Evolutionary conservation across 495 filamentous ascomycete species (phyloP), one percentile per base, ranked within the genome.

Genomic region (Ramalina peruviana): DNA sequence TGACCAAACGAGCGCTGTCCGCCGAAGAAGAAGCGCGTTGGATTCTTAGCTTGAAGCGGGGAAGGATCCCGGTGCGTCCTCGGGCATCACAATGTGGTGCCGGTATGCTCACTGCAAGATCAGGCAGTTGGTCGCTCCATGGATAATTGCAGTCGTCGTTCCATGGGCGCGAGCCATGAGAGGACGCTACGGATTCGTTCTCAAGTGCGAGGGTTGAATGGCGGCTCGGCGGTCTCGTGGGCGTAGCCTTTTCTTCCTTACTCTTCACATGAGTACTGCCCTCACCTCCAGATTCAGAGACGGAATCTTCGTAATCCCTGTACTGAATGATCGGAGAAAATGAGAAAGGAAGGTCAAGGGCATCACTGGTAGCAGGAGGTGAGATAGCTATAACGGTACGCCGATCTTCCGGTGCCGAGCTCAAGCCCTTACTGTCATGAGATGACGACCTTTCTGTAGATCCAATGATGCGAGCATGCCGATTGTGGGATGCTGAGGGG

Each of bases 101-200:
- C 6, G 58, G 58, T 38, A 58, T 25, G n/a, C 25, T 46, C 13
- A 60, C 50, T 30, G 55, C 55, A 13, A 58, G 39, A 36, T 54
- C 42, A 17, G 52, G 53, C 26, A 48, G 40, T 36, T 55, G 43
- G 20, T 58, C 41, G 27, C n/a, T 51, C 58, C 58, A 60, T 4
- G 58, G 58, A 44, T 60, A 60, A 38, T 42, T 60, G 20, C 52
- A 44, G 33, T 60, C 58, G 13, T 50, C 27, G 27, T 60, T 60
- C 58, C 58, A 60, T n/a, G 58, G 58, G 27, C 58, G 39, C 23
- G 58, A 54, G 30, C 39, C 48, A 23, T 43, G 49, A 4, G 48
- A 48, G 23, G 55, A 57, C 16, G 45, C 33, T 33, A 46, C 30
- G 2, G 49, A 53, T 3, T 23, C 45, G 39, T 46, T 51, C 3